These are phyloP conservation scores for Kwoniella dendrophila DNA, from an alignment of 768 basidiomycete genomes.

Conservation along the genomic window DNA sequence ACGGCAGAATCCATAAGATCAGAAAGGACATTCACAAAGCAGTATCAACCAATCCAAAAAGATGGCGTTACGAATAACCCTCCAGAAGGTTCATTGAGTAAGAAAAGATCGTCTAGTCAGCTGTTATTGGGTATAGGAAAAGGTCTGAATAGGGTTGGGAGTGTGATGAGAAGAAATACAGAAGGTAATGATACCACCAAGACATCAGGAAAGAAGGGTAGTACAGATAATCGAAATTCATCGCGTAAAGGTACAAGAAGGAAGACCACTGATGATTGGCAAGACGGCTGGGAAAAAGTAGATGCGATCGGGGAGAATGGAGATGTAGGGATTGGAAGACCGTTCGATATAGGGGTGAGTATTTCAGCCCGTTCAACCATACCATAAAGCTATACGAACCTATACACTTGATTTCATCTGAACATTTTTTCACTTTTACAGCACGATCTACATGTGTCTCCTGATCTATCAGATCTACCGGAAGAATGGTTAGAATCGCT, in stretches of 20 bases:
- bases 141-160: slow-evolving; percentile 41
- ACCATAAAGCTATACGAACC: neutral
- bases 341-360: slow-evolving; percentile 45
- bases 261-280: slow-evolving; percentile 6
- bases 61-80: too few species aligned
- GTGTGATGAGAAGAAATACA: slow-evolving; percentile 34
- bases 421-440: too few species aligned
- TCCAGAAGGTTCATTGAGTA: neutral
- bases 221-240: neutral
- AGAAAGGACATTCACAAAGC: neutral
- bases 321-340: slow-evolving; percentile 38
- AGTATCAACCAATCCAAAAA: too few species aligned
- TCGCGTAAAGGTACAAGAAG: slow-evolving; percentile 13
- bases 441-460: slow-evolving; percentile 48
- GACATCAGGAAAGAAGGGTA: neutral
- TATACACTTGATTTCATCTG: neutral
- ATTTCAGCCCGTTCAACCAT: too few species aligned
- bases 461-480: slow-evolving; percentile 36
- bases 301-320: slow-evolving; percentile 13
- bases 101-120: slow-evolving; percentile 29
- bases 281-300: slow-evolving; percentile 20
- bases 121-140: slow-evolving; percentile 31
- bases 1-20: slow-evolving; percentile 11
- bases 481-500: slow-evolving; percentile 35
- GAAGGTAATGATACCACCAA: slow-evolving; percentile 6